Percentiles rank a stretch among this genome's conserved stretches.
Conservation (phyloP, 208 protist species). For the Leptomonas pyrrhocoris region DNA sequence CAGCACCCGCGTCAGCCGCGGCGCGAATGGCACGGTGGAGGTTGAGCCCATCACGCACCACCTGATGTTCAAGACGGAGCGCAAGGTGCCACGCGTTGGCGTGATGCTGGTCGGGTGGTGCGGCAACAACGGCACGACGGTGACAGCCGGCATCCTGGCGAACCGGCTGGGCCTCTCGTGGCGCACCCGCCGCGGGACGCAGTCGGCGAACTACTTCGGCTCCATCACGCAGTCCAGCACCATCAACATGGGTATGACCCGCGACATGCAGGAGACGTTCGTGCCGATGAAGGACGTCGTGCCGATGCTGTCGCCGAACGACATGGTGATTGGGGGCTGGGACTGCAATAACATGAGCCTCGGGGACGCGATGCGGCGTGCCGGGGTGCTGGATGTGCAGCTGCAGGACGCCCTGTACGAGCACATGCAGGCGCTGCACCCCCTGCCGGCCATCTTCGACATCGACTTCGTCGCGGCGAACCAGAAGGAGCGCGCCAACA, state of each 20-base stretch:
- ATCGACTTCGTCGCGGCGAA: conserved; percentile 98
- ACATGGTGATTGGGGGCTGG: conserved; percentile 98
- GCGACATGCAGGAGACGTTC: conserved; percentile 91
- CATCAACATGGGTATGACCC: conserved; percentile 91
- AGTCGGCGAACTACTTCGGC: conserved; percentile 97
- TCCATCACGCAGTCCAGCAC: conserved; percentile 97
- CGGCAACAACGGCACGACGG: conserved; percentile 99
- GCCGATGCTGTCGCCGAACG: conserved; percentile 97
- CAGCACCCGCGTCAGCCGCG: conserved; percentile 63
- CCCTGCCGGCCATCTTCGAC: conserved; percentile 96
- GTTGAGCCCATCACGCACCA: conserved; percentile 70
- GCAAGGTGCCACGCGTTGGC: conserved; percentile 85
- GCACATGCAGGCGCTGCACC: conserved; percentile 91
- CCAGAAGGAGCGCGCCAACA: conserved; percentile 97
- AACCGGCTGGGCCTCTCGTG: conserved; percentile 95
- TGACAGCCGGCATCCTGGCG: conserved; percentile 96
- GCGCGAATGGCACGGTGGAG: conserved; percentile 43
- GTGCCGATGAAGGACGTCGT: conserved; percentile 94
- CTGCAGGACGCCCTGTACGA: conserved; percentile 88
- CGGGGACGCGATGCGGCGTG: conserved; percentile 95
- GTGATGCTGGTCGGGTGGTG: conserved; percentile 97
- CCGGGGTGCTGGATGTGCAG: conserved; percentile 95
- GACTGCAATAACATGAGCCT: conserved; percentile 96
- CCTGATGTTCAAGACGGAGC: conserved; percentile 91
- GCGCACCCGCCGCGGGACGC: conserved; percentile 91